phyloP scores from a whole-genome alignment of 2,329 filamentous ascomycete species.

The Fusarium odoratissimum region DNA sequence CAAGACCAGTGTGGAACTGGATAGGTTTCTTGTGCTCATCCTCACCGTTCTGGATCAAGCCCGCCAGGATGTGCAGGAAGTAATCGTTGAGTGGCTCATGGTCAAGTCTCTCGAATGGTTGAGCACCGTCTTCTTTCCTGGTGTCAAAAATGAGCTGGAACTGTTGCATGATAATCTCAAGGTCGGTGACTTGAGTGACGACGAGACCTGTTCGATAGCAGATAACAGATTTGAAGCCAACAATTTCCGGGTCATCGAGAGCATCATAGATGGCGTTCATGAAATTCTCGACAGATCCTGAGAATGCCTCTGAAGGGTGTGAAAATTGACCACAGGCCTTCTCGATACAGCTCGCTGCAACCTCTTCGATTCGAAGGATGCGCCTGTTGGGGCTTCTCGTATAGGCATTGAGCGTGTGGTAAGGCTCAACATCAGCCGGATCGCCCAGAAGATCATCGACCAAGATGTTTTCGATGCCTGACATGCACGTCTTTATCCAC shows the following conservation, averaged over 20 bases:
- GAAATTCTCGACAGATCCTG: constrained; percentile 51
- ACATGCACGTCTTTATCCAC: constrained; percentile 73
- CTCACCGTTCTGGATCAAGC: constrained; percentile 62
- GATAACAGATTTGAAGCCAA: constrained; percentile 84
- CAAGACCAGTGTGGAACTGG: constrained; percentile 86
- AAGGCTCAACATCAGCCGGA: constrained; percentile 66
- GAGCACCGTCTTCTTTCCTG: constrained; percentile 17
- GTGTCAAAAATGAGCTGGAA: constrained; percentile 53
- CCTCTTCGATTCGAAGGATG: constrained; percentile 81
- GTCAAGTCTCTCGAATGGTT: constrained; percentile 65
- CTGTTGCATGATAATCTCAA: constrained; percentile 54
- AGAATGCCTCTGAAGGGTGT: constrained; percentile 43
- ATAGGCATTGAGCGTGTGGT: constrained; percentile 74
- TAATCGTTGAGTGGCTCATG: constrained; percentile 75
- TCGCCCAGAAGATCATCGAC: constrained; percentile 80
- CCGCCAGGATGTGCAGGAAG: constrained; percentile 73
- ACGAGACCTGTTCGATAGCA: constrained; percentile 83
- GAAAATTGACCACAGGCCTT: constrained; percentile 53
- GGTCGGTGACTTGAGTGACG: constrained; percentile 60
- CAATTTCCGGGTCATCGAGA: constrained; percentile 74
- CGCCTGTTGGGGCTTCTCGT: constrained; percentile 73
- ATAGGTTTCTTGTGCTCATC: constrained; percentile 72
- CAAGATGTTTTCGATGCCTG: constrained; percentile 78
- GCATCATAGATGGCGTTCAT: constrained; percentile 63
- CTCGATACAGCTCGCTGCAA: constrained; percentile 73